Evolutionary conservation across 208 protist species (phyloP).

Genomic region (Lotmaria passim): DNA sequence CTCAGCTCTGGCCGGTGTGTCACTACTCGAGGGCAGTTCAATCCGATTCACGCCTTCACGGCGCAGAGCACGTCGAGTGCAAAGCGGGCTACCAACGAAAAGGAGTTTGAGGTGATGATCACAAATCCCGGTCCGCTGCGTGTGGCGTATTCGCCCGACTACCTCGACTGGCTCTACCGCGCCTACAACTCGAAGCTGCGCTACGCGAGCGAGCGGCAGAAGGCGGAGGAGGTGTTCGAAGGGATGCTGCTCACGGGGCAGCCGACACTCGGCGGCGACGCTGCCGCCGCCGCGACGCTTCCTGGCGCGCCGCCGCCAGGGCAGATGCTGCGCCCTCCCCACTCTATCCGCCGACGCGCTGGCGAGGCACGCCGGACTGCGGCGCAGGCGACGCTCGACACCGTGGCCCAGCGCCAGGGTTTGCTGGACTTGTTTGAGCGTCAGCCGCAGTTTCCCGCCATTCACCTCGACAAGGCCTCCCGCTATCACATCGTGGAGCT

Average conservation of each 20-base stretch:
- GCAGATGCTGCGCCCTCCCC: slow-evolving; percentile 57
- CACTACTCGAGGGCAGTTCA: slow-evolving; percentile 82
- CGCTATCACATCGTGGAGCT: slow-evolving; percentile 83
- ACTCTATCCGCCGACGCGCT: slow-evolving; percentile 62
- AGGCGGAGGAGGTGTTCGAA: slow-evolving; percentile 70
- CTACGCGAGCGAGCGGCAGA: slow-evolving; percentile 52
- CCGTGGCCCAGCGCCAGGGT: slow-evolving; percentile 57
- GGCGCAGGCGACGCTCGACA: slow-evolving; percentile 70
- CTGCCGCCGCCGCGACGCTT: slow-evolving; percentile 16
- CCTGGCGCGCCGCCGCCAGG: slow-evolving; percentile 52
- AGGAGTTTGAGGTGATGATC: slow-evolving; percentile 72
- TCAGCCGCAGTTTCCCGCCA: slow-evolving; percentile 82
- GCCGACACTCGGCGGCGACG: slow-evolving; percentile 3
- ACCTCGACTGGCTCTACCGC: slow-evolving; percentile 88
- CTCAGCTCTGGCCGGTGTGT: slow-evolving; percentile 33
- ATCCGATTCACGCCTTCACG: slow-evolving; percentile 83
- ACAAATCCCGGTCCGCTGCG: slow-evolving; percentile 87
- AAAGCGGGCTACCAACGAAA: slow-evolving; percentile 45
- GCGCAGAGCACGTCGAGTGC: slow-evolving; percentile 36
- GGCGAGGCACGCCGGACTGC: slow-evolving; percentile 50
- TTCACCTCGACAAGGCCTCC: slow-evolving; percentile 73
- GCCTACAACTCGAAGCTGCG: slow-evolving; percentile 71
- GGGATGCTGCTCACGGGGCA: slow-evolving; percentile 48
- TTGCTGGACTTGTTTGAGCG: slow-evolving; percentile 84
- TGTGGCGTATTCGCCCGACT: slow-evolving; percentile 80